phyloP scores from a whole-genome alignment of 2,329 filamentous ascomycete genomes.

The Penicillium sp. region DNA sequence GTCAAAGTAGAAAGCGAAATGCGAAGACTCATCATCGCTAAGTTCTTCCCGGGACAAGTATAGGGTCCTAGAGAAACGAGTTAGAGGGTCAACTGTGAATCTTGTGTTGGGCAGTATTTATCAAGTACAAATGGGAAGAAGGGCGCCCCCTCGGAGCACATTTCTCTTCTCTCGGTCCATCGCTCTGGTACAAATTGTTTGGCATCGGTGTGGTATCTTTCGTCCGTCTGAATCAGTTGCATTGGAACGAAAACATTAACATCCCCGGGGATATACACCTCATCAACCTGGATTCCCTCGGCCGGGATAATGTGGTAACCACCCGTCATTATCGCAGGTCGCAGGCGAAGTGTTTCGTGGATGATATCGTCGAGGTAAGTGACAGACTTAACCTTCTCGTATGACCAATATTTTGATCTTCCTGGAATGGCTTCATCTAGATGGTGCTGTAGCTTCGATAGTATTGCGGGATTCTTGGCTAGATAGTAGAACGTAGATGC shows the following conservation, averaged over 20 bases:
- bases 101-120: neutral
- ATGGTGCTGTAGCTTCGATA: constrained; percentile 2
- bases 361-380: no score
- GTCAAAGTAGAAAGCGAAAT: constrained; percentile 1
- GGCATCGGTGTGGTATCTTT: constrained; percentile 18
- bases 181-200: constrained; percentile 33
- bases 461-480: neutral
- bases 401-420: no score
- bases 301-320: constrained; percentile 36
- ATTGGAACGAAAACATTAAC: constrained; percentile 22
- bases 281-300: constrained; percentile 20
- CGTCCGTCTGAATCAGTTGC: constrained; percentile 27
- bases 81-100: neutral
- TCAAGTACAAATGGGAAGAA: constrained; percentile 21
- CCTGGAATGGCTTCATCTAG: constrained; percentile 1
- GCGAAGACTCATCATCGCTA: constrained; percentile 29
- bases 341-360: constrained; percentile 30
- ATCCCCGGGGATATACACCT: neutral
- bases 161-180: constrained; percentile 24
- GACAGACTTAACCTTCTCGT: no score
- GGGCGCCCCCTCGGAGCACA: constrained; percentile 20
- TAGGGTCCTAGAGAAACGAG: constrained; percentile 21
- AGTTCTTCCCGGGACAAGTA: constrained; percentile 32
- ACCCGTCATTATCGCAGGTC: constrained; percentile 33
- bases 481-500: constrained; percentile 6